phyloP scores from a whole-genome alignment of 2,329 filamentous ascomycete species.

The Colletotrichum liaoningense region DNA sequence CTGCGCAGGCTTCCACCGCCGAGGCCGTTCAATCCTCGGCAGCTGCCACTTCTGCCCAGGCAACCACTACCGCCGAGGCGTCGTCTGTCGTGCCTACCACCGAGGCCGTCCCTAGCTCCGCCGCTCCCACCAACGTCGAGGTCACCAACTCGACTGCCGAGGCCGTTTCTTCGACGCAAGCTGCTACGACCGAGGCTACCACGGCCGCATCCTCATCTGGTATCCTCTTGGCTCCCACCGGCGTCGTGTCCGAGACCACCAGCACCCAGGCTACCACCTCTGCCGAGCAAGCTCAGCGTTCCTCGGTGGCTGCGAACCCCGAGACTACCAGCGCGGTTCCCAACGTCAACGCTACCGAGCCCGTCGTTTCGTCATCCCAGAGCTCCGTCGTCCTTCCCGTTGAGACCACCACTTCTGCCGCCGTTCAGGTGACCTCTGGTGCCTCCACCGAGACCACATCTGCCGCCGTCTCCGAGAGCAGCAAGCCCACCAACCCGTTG shows the following conservation, averaged over 20 bases:
- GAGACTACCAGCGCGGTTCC: conserved; percentile 5
- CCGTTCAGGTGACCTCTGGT: background rate
- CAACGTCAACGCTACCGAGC: conserved; percentile 29
- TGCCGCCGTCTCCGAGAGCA: conserved; percentile 6
- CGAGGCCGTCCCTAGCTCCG: conserved; percentile 4
- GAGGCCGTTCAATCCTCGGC: background rate
- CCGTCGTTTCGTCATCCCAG: conserved; percentile 11
- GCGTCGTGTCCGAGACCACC: conserved; percentile 42
- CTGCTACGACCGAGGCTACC: conserved; percentile 1
- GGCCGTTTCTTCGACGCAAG: background rate
- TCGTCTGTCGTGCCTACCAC: background rate
- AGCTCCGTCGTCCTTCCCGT: conserved; percentile 16
- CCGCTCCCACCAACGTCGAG: conserved; percentile 24
- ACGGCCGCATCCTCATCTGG: conserved; percentile 34
- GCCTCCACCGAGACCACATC: conserved; percentile 3
- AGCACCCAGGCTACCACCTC: background rate
- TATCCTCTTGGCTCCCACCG: conserved; percentile 47
- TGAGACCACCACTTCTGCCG: conserved; percentile 5
- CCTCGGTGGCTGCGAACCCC: background rate
- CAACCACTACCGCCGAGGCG: background rate
- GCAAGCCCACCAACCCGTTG: conserved; percentile 22
- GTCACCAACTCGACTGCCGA: background rate
- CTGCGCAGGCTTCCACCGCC: background rate
- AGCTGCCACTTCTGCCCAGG: background rate
- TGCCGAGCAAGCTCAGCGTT: background rate